Evolutionary conservation across 164 flowering plant species (phyloP), one percentile per base, ranked within the genome.

Genomic region (Piper betle): DNA sequence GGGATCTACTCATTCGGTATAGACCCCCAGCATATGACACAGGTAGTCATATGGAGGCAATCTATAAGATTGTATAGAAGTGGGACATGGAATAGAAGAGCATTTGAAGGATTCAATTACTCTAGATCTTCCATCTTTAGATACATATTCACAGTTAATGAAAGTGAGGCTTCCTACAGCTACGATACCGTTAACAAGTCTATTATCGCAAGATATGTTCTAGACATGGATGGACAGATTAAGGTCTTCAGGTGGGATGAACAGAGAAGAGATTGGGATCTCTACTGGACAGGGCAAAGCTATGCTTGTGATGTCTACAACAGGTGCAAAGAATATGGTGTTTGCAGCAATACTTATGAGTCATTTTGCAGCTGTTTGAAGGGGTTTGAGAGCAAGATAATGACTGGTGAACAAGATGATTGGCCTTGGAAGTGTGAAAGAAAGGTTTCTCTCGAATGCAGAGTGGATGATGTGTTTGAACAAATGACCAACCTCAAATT

Each of bases 1-100:
- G 79, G 80, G 1, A 46, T 63, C 1, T 81, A 25, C 54, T 58
- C 77, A 0, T 39, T 57, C 2, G 18, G 62, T 16, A 5, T 72
- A 4, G 59, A 57, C 39, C 69, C 72, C 0, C 59, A 65, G 37
- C 39, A 58, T 4, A 1, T 13, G 6, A 48, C 17, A 0, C 55
- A 25, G 37, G 60, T 18, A n/a, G 54, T 41, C 13, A 57, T 12
- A 2, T 38, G 33, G 66, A 63, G 52, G 15, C 33, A 56, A 11
- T 61, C 39, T 3, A 16, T 8, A 1, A 20, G 25, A 52, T 5
- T 50, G 9, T 57, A 50, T 39, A 60, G 62, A 39, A 33, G 50
- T 25, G 33, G 33, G 33, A 25, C 33, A 25, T 25, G 33, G 33
- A 25, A 25, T 25, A 25, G 33, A 25, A 25, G 1, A 25, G 33